Base-by-base conservation (phyloP, 352 stramenopile genomes). In the Globisporangium mamillatum region DNA sequence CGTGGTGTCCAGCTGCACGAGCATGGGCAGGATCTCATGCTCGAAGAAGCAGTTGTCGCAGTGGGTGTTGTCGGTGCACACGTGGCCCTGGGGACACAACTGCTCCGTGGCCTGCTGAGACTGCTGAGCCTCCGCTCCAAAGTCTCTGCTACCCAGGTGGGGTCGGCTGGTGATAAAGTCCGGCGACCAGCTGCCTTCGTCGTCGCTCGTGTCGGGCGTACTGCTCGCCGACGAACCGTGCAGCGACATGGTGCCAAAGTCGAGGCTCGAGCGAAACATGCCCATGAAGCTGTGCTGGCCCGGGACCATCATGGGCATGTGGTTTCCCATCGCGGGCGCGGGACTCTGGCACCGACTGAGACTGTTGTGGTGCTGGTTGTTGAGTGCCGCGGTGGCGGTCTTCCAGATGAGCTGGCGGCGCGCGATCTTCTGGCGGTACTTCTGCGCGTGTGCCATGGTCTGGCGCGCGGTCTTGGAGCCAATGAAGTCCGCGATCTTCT, bases 1-100 rank as follows among this genome's bases (percentile, higher is more conserved):
- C 18, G 62, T 59, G 32, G 69, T 70, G 55, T 78, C 73, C 8
- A 78, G 32, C 62, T 78, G 73, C 70, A 59, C 64, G 34, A 79
- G 70, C 63, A 79, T 68, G 29, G 73, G 73, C 63, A 79, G 60
- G 57, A 79, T 79, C 64, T 79, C 73, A 20, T 55, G 69, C 70
- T 76, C 69, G 63, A 79, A 79, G 70, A 79, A 79, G 56, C 70
- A 67, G 62, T 66, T 62, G 64, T 75, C 65, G 20, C 65, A 70
- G 46, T 66, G n/a, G 20, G 44, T 32, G 24, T 64, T 52, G 4
- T 77, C 41, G 0, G 50, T 9, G 24, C 65, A 64, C 65, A 46
- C 50, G 65, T 61, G 65, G 12, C 56, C 56, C 25, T 66, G 57
- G 18, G 41, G 46, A 10, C 60, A 66, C 22, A 48, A 58, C 12